Conservation (phyloP, 805 yeast species). For the Candida arabinofermentans region DNA sequence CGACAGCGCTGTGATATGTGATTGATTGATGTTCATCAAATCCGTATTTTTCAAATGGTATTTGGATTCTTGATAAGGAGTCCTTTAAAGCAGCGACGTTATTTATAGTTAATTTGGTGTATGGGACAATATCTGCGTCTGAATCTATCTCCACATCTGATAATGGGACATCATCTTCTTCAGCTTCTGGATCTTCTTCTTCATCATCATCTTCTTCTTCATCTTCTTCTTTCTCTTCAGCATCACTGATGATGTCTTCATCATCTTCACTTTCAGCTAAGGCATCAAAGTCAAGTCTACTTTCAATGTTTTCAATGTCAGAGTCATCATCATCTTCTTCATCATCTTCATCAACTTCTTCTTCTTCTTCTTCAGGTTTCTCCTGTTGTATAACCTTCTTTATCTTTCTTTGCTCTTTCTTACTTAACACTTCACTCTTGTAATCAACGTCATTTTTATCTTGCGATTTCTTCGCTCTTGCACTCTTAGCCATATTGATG, state of each 20-base stretch:
- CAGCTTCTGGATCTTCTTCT: conserved; percentile 58
- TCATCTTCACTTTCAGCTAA: conserved; percentile 30
- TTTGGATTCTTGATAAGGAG: conserved; percentile 59
- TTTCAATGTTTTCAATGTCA: conserved; percentile 18
- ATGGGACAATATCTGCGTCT: conserved; percentile 92
- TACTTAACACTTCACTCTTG: conserved; percentile 50
- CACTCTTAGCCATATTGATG: conserved; percentile 13
- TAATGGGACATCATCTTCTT: conserved; percentile 78
- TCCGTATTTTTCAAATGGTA: conserved; percentile 61
- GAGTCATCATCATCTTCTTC: conserved; percentile 39
- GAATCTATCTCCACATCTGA: conserved; percentile 91
- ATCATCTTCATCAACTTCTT: conserved; percentile 38
- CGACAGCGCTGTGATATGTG: conserved; percentile 57
- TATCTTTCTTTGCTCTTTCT: conserved; percentile 45
- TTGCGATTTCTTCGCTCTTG: conserved; percentile 12
- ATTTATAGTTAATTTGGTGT: conserved; percentile 84
- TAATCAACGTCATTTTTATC: conserved; percentile 33
- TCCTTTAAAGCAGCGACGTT: conserved; percentile 80
- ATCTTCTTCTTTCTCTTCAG: conserved; percentile 41
- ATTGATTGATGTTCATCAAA: conserved; percentile 84
- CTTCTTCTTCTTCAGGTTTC: conserved; percentile 27
- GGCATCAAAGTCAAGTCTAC: conserved; percentile 21
- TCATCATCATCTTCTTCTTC: conserved; percentile 47
- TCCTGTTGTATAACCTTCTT: conserved; percentile 24
- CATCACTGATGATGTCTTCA: conserved; percentile 13